These are phyloP conservation scores for Solanum megistacrolobum DNA, from an alignment of 257 asterid genomes.

Conservation along the genomic window DNA sequence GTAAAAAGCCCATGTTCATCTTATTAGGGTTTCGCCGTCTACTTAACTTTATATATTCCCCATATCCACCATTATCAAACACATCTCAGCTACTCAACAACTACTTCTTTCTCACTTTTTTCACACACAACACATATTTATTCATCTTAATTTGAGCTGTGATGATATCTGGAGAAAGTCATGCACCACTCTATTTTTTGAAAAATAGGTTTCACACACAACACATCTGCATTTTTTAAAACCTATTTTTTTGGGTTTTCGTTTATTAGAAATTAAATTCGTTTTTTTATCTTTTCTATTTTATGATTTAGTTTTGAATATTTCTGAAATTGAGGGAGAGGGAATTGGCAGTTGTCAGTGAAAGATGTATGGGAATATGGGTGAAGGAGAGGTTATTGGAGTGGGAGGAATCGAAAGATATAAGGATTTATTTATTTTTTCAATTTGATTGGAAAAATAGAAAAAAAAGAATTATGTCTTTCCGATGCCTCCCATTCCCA, in stretches of 20 bases:
- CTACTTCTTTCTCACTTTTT: neutral
- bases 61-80: neutral
- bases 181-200: conserved; percentile 50
- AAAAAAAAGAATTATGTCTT: neutral
- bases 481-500: conserved; percentile 1
- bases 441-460: neutral
- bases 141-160: neutral
- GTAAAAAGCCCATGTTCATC: too few relatives aligned
- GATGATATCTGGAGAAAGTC: conserved; percentile 24
- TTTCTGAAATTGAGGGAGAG: neutral
- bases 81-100: neutral
- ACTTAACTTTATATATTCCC: neutral
- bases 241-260: neutral
- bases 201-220: too few relatives aligned
- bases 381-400: neutral
- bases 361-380: neutral
- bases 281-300: neutral
- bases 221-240: neutral
- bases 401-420: neutral
- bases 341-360: neutral
- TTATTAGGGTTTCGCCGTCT: too few relatives aligned
- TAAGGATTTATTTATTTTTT: neutral
- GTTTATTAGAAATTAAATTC: neutral
- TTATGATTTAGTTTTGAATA: neutral
- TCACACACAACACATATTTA: neutral